A percentile compares a stretch with the other conserved stretches of the same genome.
Evolutionary conservation across 2,329 filamentous ascomycete genomes (phyloP).

Genomic region (Trichoderma sp.): DNA sequence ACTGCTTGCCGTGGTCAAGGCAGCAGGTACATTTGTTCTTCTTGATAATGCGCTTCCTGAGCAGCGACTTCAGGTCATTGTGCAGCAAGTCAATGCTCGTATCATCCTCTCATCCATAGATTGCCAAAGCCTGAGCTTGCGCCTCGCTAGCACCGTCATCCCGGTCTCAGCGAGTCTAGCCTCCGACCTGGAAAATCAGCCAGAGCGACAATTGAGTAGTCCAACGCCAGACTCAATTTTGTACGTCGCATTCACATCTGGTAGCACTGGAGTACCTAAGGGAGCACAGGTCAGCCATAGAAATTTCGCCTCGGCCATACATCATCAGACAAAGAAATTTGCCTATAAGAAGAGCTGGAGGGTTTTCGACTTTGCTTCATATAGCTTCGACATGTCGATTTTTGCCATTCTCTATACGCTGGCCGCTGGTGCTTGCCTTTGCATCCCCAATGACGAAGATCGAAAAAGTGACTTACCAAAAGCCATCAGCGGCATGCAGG

Average conservation of each 20-base stretch:
- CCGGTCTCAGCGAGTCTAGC: neutral
- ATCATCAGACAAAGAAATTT: neutral
- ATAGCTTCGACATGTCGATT: conserved; percentile 23
- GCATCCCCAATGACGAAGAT: no score
- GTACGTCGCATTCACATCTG: no score
- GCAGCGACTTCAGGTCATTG: neutral
- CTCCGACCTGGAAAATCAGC: neutral
- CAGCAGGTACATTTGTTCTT: neutral
- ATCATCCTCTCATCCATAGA: neutral
- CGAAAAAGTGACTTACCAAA: no score
- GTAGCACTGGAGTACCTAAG: conserved; percentile 26
- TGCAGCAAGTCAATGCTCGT: neutral
- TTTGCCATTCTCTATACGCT: conserved; percentile 20
- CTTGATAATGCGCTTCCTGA: conserved; percentile 3
- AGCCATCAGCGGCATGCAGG: no score
- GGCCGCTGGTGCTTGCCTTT: conserved; percentile 38
- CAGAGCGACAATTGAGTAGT: neutral
- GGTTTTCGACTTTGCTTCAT: conserved; percentile 23
- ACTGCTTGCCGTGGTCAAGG: no score
- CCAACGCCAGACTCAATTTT: conserved; percentile 17
- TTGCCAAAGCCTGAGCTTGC: neutral
- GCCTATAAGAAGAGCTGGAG: conserved; percentile 1
- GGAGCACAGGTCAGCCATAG: conserved; percentile 22
- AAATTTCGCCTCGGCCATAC: conserved; percentile 25
- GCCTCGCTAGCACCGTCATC: neutral